phyloP scores from a whole-genome alignment of 352 stramenopile genomes.

The Poterioochromonas sp. region DNA sequence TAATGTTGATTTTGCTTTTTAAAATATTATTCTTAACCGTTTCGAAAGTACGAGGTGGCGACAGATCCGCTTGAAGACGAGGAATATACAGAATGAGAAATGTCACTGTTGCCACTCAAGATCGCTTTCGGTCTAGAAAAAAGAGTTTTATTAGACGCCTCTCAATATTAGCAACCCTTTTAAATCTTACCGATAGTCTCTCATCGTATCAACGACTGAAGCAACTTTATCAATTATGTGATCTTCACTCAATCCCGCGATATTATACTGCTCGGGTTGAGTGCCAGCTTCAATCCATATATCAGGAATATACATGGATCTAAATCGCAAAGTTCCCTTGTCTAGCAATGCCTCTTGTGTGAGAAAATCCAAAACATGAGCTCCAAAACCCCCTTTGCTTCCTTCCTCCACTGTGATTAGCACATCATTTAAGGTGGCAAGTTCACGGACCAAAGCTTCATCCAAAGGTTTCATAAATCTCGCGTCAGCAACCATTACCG shows the following conservation, averaged over 20 bases:
- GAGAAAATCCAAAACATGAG: slow-evolving; percentile 68
- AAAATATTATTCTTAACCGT: too few relatives aligned
- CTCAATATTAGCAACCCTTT: too few relatives aligned
- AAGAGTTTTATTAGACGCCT: too few relatives aligned
- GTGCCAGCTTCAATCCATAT: slow-evolving; percentile 69
- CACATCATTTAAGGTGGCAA: slow-evolving; percentile 61
- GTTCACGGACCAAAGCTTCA: slow-evolving; percentile 58
- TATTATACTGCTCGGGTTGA: slow-evolving; percentile 73
- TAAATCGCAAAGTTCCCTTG: slow-evolving; percentile 51
- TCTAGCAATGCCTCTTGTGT: slow-evolving; percentile 62
- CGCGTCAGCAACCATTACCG: slow-evolving; percentile 68
- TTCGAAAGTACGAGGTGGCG: too few relatives aligned
- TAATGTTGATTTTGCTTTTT: too few relatives aligned
- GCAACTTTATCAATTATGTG: slow-evolving; percentile 62
- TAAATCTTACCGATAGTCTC: slow-evolving; percentile 9
- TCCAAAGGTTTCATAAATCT: slow-evolving; percentile 75
- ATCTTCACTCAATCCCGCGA: slow-evolving; percentile 61
- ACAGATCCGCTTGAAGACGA: too few relatives aligned
- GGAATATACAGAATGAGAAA: too few relatives aligned
- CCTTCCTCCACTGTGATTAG: slow-evolving; percentile 73
- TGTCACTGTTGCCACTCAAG: too few relatives aligned
- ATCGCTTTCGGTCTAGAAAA: too few relatives aligned
- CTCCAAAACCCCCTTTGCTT: slow-evolving; percentile 65
- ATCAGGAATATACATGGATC: slow-evolving; percentile 71
- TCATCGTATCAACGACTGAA: slow-evolving; percentile 36